phyloP scores from a whole-genome alignment of 176 grass and related monocot species.

The Thinopyrum elongatum region DNA sequence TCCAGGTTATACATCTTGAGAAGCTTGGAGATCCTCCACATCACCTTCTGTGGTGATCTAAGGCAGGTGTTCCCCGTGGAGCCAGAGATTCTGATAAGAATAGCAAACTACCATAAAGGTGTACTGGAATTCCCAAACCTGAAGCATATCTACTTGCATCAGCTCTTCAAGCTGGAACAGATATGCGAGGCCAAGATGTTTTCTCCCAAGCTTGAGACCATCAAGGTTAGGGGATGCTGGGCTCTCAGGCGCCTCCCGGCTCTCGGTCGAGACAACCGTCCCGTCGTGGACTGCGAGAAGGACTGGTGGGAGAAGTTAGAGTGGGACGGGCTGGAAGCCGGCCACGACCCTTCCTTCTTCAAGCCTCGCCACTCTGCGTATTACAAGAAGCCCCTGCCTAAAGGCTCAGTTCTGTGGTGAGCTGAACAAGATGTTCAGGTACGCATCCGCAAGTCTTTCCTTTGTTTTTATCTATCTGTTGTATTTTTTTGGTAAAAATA shows the following conservation, averaged over 20 bases:
- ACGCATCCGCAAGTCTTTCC: neutral
- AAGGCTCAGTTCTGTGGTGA: neutral
- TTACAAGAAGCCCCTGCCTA: neutral
- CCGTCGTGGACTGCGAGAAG: neutral
- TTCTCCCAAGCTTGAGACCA: no score
- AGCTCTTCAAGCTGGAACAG: no score
- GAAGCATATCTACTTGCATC: no score
- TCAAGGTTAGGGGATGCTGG: no score
- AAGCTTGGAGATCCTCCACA: neutral
- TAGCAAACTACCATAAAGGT: rapidly evolving
- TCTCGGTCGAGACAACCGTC: no score
- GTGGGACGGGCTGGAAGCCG: no score
- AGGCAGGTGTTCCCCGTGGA: neutral
- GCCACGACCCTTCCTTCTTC: no score
- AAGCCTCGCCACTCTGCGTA: neutral
- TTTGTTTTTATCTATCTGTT: no score
- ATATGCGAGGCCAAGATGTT: no score
- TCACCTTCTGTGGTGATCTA: neutral
- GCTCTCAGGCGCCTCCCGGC: no score
- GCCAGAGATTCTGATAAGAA: rapidly evolving
- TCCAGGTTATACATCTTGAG: rapidly evolving
- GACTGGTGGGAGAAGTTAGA: no score
- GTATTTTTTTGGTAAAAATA: no score
- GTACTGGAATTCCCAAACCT: neutral
- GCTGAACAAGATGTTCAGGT: neutral